phyloP scores from a whole-genome alignment of 352 stramenopile genomes.

The Peronospora farinosa region DNA sequence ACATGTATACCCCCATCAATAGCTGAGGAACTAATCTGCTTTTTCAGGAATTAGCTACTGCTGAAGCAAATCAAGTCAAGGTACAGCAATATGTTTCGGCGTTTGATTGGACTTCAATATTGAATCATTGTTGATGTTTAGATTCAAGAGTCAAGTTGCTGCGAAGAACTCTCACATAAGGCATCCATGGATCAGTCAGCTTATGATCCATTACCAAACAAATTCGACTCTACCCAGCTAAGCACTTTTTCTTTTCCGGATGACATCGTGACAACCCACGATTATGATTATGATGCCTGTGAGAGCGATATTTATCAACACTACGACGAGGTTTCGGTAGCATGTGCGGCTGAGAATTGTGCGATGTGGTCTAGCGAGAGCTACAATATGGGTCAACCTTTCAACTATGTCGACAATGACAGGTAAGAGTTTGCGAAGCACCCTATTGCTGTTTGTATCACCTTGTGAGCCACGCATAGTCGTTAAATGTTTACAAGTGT shows the following conservation, averaged over 20 bases:
- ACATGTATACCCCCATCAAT: not conserved
- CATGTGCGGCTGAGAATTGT: not conserved
- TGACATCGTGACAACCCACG: not conserved
- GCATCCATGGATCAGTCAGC: not conserved
- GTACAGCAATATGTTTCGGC: slow-evolving; percentile 1
- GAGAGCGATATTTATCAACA: not conserved
- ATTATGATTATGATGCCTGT: not conserved
- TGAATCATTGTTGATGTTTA: slow-evolving; percentile 1
- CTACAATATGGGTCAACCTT: slow-evolving; percentile 10
- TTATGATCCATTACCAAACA: not conserved
- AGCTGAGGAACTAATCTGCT: slow-evolving; percentile 1
- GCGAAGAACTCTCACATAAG: not conserved
- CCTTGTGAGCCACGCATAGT: not conserved
- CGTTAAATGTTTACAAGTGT: not conserved
- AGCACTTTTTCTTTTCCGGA: not conserved
- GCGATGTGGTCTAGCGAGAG: not conserved
- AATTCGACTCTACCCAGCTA: not conserved
- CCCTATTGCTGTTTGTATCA: not conserved
- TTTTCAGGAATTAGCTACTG: slow-evolving; percentile 11
- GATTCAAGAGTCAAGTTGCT: not conserved
- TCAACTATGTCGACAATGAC: slow-evolving; percentile 3
- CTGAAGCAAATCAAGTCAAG: slow-evolving; percentile 9
- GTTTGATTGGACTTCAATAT: not conserved
- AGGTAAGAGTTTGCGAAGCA: slow-evolving; percentile 7
- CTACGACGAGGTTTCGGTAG: not conserved